Evolutionary conservation across 2,329 filamentous ascomycete genomes (phyloP), one percentile per base, ranked within the genome.

Genomic region (Fusarium palustre): DNA sequence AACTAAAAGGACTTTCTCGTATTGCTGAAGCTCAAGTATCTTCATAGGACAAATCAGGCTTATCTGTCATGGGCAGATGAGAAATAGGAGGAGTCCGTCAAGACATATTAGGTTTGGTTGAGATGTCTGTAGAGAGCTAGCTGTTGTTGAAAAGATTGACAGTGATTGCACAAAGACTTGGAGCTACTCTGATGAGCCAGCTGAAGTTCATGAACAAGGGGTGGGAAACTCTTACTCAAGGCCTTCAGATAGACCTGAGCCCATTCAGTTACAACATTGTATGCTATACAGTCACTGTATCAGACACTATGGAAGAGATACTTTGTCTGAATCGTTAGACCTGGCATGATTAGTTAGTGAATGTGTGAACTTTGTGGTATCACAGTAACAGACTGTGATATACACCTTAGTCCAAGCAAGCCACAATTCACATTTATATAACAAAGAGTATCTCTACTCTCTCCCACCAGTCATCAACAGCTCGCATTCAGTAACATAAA

Each of bases 261-360:
- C 24, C 10, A 28, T n/a, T 45, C 42, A 45, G 42, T 10, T 39
- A 39, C 36, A 24, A 5, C 6, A 10, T 11, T 10, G 2, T 3
- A 12, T n/a, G 2, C 11, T 28, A 9, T 0, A 45, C 4, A 45
- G 16, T 13, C 6, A 3, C 16, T 28, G 16, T 30, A 45, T n/a
- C 22, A 39, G 0, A 11, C 0, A 3, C 13, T 3, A 42, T 10
- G 7, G 16, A 3, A n/a, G 5, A 0, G 2, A 0, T 4, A 12
- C 24, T 42, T 22, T 22, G 4, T 16, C 20, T 28, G 24, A 43
- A 18, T 28, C 16, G 5, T 8, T 13, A 7, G 6, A 1, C 11
- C 36, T 7, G 36, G 6, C 11, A 12, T 12, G 2, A 13, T 20
- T 2, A n/a, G n/a, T 12, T 13, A 15, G 39, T 25, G 41, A 43